Evolutionary conservation across 805 yeast species (phyloP), one percentile per base, ranked within the genome.

Genomic region (Blastobotrys muscicola): DNA sequence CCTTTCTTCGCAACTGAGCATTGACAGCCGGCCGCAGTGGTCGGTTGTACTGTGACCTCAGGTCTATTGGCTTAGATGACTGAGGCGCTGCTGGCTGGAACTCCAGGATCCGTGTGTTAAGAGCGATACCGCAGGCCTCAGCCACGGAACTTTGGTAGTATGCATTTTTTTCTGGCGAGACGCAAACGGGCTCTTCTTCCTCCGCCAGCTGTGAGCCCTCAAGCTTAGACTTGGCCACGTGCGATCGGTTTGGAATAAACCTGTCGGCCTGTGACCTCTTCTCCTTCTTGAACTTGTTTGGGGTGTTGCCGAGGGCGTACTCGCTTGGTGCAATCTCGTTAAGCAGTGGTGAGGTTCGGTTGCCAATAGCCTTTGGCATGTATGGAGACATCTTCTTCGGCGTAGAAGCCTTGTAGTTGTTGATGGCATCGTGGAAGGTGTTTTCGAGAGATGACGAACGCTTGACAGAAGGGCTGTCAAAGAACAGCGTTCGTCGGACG

Each of bases 71-170:
- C 43, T 56, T 57, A 8, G 59, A 46, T 13, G 70, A 54, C 48
- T 76, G 82, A 2, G 97, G 97, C 8, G 95, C 86, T 14, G 72
- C 65, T n/a, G 92, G 94, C 60, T 85, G 82, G 62, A 83, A 90
- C 54, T 85, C 87, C 46, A 90, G 66, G 33, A 92, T 85, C 50
- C 95, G 70, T 49, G 85, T 82, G 48, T 85, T 82, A 55, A 84
- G 75, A 45, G 83, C 81, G 40, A 87, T 69, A 0, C 98, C 97
- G 61, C 97, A 90, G 0, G 97, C 97, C 57, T 83, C 83, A 0
- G 97, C 97, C 1, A 90, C 95, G 23, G 85, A 80, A 54, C 77
- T 76, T 59, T 82, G 82, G 56, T 85, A 85, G 13, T 45, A 39
- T 11, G 39, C 45, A 29, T 29, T 32, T 16, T 33, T 37, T 12